phyloP scores from a whole-genome alignment of 2,329 filamentous ascomycete species.

The Niveomyces coronatus region DNA sequence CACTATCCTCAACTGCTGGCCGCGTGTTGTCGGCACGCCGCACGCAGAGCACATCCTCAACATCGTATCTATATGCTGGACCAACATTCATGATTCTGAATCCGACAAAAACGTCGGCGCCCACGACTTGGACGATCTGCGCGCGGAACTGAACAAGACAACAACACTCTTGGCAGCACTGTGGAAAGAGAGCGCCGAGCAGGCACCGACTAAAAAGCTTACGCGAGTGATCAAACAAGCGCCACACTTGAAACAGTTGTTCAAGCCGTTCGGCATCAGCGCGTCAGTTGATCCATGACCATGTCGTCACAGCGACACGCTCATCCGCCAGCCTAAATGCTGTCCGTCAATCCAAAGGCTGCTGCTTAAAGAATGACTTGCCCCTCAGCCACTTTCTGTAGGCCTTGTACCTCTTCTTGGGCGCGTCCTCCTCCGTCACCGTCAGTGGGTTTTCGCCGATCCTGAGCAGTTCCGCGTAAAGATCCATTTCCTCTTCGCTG shows the following conservation, averaged over 20 bases:
- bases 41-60: conserved; percentile 56
- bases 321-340: no score
- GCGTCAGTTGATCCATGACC: no score
- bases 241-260: conserved; percentile 16
- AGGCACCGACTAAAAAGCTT: conserved; percentile 1
- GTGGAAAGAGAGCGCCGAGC: conserved; percentile 10
- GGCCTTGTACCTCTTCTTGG: conserved; percentile 93
- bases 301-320: no score
- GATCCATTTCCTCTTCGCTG: conserved; percentile 30
- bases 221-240: conserved; percentile 10
- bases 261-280: conserved; percentile 7
- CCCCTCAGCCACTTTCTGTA: conserved; percentile 91
- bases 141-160: conserved; percentile 22
- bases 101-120: conserved; percentile 11
- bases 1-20: conserved; percentile 57
- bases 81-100: conserved; percentile 38
- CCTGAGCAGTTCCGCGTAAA: conserved; percentile 68
- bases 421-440: conserved; percentile 74
- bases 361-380: conserved; percentile 94
- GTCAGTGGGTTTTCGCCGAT: conserved; percentile 77
- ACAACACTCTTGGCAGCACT: conserved; percentile 24
- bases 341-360: conserved; percentile 52
- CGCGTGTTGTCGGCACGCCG: conserved; percentile 43
- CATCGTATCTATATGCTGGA: conserved; percentile 52
- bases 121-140: conserved; percentile 15